Conservation (phyloP, 352 stramenopile species). For the Peronospora farinosa region DNA sequence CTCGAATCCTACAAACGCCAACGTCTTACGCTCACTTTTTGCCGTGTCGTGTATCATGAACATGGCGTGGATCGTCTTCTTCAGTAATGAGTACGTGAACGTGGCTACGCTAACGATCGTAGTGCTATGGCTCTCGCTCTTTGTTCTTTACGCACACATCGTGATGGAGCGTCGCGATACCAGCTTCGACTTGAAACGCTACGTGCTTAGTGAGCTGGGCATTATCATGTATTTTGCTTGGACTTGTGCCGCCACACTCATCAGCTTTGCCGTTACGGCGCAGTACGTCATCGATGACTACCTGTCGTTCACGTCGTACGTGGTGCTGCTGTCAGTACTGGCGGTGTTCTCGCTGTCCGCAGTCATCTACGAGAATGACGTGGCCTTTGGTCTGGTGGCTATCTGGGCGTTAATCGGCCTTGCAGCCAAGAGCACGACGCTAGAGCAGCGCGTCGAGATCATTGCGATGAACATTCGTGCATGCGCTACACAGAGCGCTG, state of each 20-base stretch:
- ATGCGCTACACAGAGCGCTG: constrained; percentile 49
- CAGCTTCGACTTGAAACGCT: constrained; percentile 43
- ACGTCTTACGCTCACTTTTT: constrained; percentile 51
- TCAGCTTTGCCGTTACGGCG: constrained; percentile 57
- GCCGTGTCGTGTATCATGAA: constrained; percentile 58
- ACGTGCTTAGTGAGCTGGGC: constrained; percentile 51
- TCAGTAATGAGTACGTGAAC: constrained; percentile 61
- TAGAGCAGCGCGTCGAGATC: constrained; percentile 32
- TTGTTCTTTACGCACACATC: constrained; percentile 53
- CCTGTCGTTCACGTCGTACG: constrained; percentile 49
- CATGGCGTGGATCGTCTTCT: constrained; percentile 65
- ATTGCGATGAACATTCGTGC: constrained; percentile 61
- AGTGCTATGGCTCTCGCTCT: constrained; percentile 57
- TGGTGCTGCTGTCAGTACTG: constrained; percentile 52
- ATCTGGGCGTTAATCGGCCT: constrained; percentile 62
- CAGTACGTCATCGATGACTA: constrained; percentile 43
- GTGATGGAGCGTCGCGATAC: constrained; percentile 34
- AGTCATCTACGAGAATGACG: constrained; percentile 49
- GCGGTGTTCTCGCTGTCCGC: constrained; percentile 46
- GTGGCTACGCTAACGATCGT: constrained; percentile 44
- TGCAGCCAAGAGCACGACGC: constrained; percentile 41
- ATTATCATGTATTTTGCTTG: constrained; percentile 70
- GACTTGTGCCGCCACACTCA: constrained; percentile 61
- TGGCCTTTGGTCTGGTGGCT: constrained; percentile 53
- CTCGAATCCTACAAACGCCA: constrained; percentile 37